Evolutionary conservation across 2,329 filamentous ascomycete genomes (phyloP), one percentile per base, ranked within the genome.

Genomic region (Kalmusia sp.): DNA sequence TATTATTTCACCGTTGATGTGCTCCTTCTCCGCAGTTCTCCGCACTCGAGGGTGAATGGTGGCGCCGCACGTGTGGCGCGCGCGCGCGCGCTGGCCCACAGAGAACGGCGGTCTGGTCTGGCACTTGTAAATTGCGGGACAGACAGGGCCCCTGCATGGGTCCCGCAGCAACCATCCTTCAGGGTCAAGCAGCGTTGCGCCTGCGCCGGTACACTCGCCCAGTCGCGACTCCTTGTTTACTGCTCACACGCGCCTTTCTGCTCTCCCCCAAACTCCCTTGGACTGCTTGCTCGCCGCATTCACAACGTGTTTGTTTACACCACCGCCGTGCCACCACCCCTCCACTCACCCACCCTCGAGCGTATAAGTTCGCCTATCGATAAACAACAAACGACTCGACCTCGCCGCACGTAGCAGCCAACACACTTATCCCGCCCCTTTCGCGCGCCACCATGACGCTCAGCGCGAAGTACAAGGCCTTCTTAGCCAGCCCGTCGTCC

Each of bases 401-500:
- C 33, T 27, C 48, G 22, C 30, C 27, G 33, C 40, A 52, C 40
- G 44, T 33, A 37, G 14, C 33, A 38, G 28, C 15, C 52, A 45
- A 43, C 35, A 45, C 15, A 35, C 15, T 6, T 46, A 47, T 28
- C 30, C 45, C 12, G 30, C 11, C 17, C n/a, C 28, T 14, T n/a
- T 37, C 34, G 49, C 50, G 52, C 56, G 51, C 37, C 63, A 68
- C 60, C 64, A 80, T 77, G 68, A 69, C 76, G 56, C 68, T 73
- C 55, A 59, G 55, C 53, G 68, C 68, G 58, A 67, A 64, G 38
- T 82, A 82, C 66, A 63, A 77, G 57, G 65, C 69, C 5, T 82
- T 80, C 63, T 69, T 82, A 50, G 73, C 72, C 52, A 71, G 68
- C 47, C 80, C 79, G 15, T 75, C 69, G 51, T 62, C 73, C 43